Evolutionary conservation across 2,329 filamentous ascomycete species (phyloP), one percentile per base, ranked within the genome.

Genomic region (Zasmidium citrigriseum): DNA sequence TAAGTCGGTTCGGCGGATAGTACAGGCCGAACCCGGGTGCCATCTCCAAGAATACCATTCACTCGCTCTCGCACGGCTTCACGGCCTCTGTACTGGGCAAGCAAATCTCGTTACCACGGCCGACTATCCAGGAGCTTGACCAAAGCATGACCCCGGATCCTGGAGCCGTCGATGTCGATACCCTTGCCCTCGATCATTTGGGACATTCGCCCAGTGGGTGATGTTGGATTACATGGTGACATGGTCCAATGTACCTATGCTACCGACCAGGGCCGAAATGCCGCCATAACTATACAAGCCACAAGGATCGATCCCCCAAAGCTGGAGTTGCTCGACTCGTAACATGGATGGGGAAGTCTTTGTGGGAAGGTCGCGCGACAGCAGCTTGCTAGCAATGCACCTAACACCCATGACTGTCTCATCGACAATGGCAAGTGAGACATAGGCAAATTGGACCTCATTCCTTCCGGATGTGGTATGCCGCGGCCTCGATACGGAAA

Each of bases 191-290:
- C 14, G 12, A 41, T 41, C 34, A 41, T 16, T 9, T n/a, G 34
- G 4, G 34, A 11, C n/a, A n/a, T n/a, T n/a, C n/a, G n/a, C 14
- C 14, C 34, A 10, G 2, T 53, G 3, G 16, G 25, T 18, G 34
- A 45, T 46, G 22, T 34, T 38, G 20, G n/a, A 38, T n/a, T 41
- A 23, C 20, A 41, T 25, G 22, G 51, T 38, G 51, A 27, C 38
- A 23, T 41, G 4, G 21, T 46, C 38, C 22, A n/a, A 24, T 25
- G 38, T 23, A 21, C 51, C 44, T 20, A 23, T 41, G 16, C 38
- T 18, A 46, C 44, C 44, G 24, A 41, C 22, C 23, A 3, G 7
- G 29, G 7, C 52, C 52, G 52, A 54, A 46, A 54, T 54, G 52
- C 41, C 44, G 52, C 52, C 41, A 54, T 23, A 24, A 46, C 20